Base-by-base conservation (phyloP, 768 basidiomycete genomes). In the Calocybe gangraenosa region DNA sequence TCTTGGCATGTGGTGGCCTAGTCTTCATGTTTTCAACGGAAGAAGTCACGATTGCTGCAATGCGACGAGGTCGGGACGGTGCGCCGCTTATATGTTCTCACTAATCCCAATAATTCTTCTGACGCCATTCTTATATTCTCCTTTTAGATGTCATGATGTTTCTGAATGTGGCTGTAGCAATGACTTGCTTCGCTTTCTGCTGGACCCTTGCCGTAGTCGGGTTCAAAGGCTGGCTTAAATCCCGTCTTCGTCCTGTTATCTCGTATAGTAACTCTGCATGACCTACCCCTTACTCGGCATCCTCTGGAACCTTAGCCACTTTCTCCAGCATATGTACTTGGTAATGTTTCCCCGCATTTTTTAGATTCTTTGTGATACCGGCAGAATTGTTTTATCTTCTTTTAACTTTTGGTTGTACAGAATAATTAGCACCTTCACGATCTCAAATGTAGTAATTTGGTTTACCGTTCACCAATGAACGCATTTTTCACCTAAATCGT, bases 1-100 rank as follows among this genome's bases (percentile, higher is more conserved):
- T 87, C 67, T 71, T 94, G 40, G 79, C 92, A 6, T 85, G 84
- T 44, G 94, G 94, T 37, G 95, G 95, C 8, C 62, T 97, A 46
- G 75, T 83, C 40, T 97, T 97, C 67, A 89, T 94, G 63, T 78
- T 92, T 47, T 91, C 87, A 28, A 86, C 85, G 7, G 93, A 97
- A 65, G 91, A 95, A 56, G 62, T 97, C 17, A 88, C 89, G 2
- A 78, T 89, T 50, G 87, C 89, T 10, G 92, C 93, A 14, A 96
- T 97, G 92, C 75, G 94, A 46, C 73, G 82, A 58, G 89, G 89
- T 20, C 81, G 82, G 53, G 92, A 93, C 71, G 90, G 87, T 80
- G 67, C 49, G 75, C 61, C 50, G 5, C 21, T 28, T 28, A 5
- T 17, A 3, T 7, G 7, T n/a, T n/a, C n/a, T n/a, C n/a, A n/a